Conservation (phyloP, 2,329 filamentous ascomycete genomes). For the Aspergillus pseudoterreus region DNA sequence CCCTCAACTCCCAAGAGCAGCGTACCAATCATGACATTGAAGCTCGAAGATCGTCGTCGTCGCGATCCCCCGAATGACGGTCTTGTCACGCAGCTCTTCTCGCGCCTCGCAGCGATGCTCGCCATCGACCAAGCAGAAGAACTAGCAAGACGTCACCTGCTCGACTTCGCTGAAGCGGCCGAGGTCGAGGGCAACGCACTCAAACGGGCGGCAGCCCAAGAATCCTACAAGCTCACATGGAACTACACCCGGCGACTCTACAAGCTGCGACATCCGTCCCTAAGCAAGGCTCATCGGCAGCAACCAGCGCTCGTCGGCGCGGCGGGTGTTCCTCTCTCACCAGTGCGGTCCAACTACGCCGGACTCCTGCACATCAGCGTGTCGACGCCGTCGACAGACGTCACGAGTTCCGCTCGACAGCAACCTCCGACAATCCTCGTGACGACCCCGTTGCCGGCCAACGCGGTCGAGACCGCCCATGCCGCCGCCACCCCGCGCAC, state of each 20-base stretch:
- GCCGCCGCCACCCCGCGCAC: conserved; percentile 32
- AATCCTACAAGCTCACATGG: conserved; percentile 46
- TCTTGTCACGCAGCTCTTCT: conserved; percentile 44
- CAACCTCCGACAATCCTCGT: conserved; percentile 36
- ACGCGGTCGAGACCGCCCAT: conserved; percentile 30
- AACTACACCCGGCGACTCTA: conserved; percentile 39
- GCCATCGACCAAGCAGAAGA: conserved; percentile 45
- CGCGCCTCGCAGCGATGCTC: conserved; percentile 47
- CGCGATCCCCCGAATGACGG: conserved; percentile 40
- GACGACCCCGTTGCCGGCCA: conserved; percentile 35
- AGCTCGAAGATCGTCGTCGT: conserved; percentile 36
- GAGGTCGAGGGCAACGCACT: conserved; percentile 44
- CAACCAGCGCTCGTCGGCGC: conserved; percentile 26
- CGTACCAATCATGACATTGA: conserved; percentile 43
- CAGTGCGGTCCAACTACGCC: conserved; percentile 26
- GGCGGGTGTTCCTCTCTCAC: conserved; percentile 31
- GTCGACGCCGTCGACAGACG: conserved; percentile 26
- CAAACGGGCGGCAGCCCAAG: conserved; percentile 41
- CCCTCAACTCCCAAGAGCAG: conserved; percentile 38
- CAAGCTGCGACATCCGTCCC: conserved; percentile 45
- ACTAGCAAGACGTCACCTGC: conserved; percentile 36
- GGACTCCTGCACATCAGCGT: conserved; percentile 42
- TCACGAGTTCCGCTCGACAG: background rate
- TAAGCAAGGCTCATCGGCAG: conserved; percentile 23
- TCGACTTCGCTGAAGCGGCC: conserved; percentile 38